Conservation (phyloP, 345 rosid genomes). For the Gossypium ekmanianum region DNA sequence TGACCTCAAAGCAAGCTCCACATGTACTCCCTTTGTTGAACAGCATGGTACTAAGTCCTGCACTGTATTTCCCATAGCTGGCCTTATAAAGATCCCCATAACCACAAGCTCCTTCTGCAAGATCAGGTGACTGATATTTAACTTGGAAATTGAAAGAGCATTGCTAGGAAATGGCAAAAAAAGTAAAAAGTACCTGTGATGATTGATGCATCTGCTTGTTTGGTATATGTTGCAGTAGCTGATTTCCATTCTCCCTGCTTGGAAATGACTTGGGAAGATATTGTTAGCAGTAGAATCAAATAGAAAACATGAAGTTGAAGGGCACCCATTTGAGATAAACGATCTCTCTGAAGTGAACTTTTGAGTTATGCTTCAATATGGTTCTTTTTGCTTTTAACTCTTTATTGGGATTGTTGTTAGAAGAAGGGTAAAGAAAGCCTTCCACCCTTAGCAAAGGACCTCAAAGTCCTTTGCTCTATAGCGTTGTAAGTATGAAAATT, state of each 20-base stretch:
- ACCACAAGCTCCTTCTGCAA: conserved; percentile 91
- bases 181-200: conserved; percentile 43
- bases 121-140: conserved; percentile 6
- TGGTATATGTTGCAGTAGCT: conserved; percentile 80
- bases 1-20: conserved; percentile 82
- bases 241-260: conserved; percentile 61
- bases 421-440: conserved; percentile 13
- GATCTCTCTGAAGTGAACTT: conserved; percentile 3
- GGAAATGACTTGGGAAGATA: conserved; percentile 29
- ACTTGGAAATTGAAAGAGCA: not conserved
- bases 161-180: not conserved
- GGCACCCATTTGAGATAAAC: conserved; percentile 34
- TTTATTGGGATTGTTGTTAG: conserved; percentile 23
- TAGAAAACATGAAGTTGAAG: conserved; percentile 32
- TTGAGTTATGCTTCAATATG: conserved; percentile 10
- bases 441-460: conserved; percentile 16
- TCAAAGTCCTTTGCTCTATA: not conserved
- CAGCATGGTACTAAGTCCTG: conserved; percentile 73
- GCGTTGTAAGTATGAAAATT: too few relatives aligned
- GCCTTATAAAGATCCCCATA: conserved; percentile 74
- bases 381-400: not conserved
- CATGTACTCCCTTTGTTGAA: conserved; percentile 82
- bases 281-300: conserved; percentile 31
- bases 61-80: conserved; percentile 65
- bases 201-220: conserved; percentile 58